phyloP scores from a whole-genome alignment of 2,329 filamentous ascomycete genomes.

The Xylariaceae sp. region DNA sequence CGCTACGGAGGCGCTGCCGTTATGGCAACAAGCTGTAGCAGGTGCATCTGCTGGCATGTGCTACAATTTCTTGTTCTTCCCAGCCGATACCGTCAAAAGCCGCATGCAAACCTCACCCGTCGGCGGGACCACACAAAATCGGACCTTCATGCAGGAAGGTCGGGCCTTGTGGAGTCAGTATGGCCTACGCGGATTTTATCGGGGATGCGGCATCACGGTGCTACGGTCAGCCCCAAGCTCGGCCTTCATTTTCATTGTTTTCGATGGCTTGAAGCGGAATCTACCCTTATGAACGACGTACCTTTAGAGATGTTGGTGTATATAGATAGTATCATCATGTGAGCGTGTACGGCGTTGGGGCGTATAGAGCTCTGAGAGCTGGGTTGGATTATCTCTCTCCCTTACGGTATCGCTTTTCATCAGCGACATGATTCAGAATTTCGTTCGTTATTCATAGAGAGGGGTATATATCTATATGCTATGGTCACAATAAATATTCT shows the following conservation, averaged over 20 bases:
- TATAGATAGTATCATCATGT: constrained; percentile 24
- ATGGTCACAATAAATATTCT: neutral
- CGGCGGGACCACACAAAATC: constrained; percentile 58
- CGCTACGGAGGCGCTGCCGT: constrained; percentile 64
- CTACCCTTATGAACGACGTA: constrained; percentile 56
- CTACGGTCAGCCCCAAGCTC: constrained; percentile 88
- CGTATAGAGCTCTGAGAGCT: constrained; percentile 9
- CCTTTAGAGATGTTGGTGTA: constrained; percentile 22
- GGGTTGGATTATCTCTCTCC: neutral
- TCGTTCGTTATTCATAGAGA: constrained; percentile 6
- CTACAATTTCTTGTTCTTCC: constrained; percentile 98
- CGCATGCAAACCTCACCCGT: constrained; percentile 91
- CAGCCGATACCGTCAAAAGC: constrained; percentile 96
- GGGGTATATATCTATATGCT: constrained; percentile 14
- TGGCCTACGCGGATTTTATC: constrained; percentile 84
- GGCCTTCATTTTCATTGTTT: constrained; percentile 97
- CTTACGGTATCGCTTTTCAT: no score
- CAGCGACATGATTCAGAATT: no score
- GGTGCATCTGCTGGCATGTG: constrained; percentile 88
- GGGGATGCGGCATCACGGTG: constrained; percentile 94
- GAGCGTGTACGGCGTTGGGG: constrained; percentile 29
- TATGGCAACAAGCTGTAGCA: constrained; percentile 87
- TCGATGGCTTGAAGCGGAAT: constrained; percentile 80
- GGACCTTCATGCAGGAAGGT: constrained; percentile 76
- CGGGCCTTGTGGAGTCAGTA: constrained; percentile 79